These are phyloP conservation scores for Yamadazyma friedrichii DNA, from an alignment of 1,139 yeast genomes.

Conservation along the genomic window DNA sequence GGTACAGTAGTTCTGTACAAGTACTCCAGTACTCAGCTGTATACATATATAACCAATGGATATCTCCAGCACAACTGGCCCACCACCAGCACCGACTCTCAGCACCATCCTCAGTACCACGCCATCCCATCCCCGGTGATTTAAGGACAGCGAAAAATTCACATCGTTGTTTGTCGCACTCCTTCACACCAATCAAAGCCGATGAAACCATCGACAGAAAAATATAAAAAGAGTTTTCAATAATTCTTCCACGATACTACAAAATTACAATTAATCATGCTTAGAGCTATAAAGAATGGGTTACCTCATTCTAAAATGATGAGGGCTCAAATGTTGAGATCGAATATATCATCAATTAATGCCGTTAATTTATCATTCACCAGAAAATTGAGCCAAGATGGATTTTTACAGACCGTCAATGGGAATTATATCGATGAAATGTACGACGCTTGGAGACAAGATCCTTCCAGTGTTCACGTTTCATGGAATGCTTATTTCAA, in stretches of 20 bases:
- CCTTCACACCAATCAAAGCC: conserved; percentile 10
- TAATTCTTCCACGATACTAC: no score
- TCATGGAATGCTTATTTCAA: conserved; percentile 97
- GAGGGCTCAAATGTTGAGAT: conserved; percentile 15
- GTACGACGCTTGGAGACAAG: conserved; percentile 92
- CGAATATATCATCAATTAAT: neutral
- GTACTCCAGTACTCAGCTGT: no score
- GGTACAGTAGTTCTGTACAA: no score
- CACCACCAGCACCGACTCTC: no score
- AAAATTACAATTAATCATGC: conserved; percentile 23
- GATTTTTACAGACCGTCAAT: conserved; percentile 79
- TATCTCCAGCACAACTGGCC: no score
- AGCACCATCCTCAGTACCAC: no score
- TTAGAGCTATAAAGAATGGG: conserved; percentile 45
- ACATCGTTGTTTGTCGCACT: conserved; percentile 3
- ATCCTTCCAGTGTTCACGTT: conserved; percentile 87
- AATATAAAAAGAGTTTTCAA: conserved; percentile 6
- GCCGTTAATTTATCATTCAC: conserved; percentile 12
- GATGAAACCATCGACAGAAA: conserved; percentile 7
- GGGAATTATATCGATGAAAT: conserved; percentile 95
- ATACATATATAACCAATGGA: no score
- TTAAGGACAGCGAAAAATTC: neutral
- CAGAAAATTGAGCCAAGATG: conserved; percentile 62
- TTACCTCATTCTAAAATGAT: conserved; percentile 34
- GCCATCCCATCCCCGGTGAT: conserved; percentile 8